phyloP scores from a whole-genome alignment of 306 rosid species.

The Abrus pulchellus region DNA sequence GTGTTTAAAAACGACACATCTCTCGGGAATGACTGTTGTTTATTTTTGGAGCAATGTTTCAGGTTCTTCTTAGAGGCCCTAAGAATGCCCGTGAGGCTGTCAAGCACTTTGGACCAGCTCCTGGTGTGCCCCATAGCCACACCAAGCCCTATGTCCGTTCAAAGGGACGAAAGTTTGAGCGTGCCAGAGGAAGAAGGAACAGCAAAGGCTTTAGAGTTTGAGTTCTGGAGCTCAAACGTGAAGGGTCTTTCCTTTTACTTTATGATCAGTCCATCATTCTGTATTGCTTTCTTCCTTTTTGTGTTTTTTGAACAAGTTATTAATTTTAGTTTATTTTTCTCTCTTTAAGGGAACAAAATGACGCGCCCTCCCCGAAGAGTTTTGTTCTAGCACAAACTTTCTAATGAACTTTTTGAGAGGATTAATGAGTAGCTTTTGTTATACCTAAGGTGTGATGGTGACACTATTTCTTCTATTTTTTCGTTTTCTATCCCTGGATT shows the following conservation, averaged over 20 bases:
- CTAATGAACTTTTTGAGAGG: neutral
- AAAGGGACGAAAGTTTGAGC: constrained; percentile 65
- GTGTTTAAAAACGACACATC: neutral
- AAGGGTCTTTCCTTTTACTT: constrained; percentile 7
- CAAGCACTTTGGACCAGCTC: constrained; percentile 76
- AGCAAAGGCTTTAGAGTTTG: constrained; percentile 71
- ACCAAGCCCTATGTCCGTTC: constrained; percentile 69
- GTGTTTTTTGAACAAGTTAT: constrained; percentile 28
- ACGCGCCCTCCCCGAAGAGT: neutral
- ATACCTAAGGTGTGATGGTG: neutral
- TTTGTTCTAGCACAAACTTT: constrained; percentile 36
- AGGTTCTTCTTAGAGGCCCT: constrained; percentile 74
- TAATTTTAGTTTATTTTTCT: constrained; percentile 30
- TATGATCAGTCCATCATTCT: neutral
- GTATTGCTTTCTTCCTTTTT: constrained; percentile 26
- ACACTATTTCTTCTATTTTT: neutral
- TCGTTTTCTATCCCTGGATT: neutral
- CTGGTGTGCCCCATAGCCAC: constrained; percentile 79
- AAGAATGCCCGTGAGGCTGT: constrained; percentile 79
- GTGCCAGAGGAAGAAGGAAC: constrained; percentile 69
- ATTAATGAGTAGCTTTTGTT: constrained; percentile 22
- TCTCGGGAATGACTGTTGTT: neutral
- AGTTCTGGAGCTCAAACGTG: constrained; percentile 37
- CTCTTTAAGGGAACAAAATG: neutral
- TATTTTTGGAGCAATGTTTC: constrained; percentile 3